These are phyloP conservation scores for Crucihimalaya himalaica DNA, from an alignment of 345 rosid genomes.

Conservation along the genomic window DNA sequence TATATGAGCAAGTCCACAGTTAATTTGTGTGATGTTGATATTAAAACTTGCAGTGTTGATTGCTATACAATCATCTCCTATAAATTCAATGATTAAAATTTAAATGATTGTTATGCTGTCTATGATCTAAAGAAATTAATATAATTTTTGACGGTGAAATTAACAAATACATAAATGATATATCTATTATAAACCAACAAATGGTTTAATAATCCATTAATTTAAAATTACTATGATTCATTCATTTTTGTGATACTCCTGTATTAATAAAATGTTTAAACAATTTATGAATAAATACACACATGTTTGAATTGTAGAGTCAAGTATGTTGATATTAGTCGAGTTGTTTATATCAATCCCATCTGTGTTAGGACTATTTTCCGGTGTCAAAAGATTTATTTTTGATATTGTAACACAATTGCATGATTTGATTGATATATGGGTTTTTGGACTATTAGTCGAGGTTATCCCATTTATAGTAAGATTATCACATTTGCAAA, in stretches of 20 bases:
- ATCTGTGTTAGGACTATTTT: slow-evolving; percentile 24
- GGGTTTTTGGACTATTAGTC: slow-evolving; percentile 11
- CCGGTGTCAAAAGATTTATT: slow-evolving; percentile 7
- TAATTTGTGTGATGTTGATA: slow-evolving; percentile 28
- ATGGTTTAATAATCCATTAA: not conserved
- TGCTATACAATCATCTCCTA: slow-evolving; percentile 39
- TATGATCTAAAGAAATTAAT: not conserved
- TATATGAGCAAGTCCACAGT: slow-evolving; percentile 38
- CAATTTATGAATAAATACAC: not conserved
- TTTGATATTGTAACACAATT: slow-evolving; percentile 6
- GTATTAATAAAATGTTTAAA: not conserved
- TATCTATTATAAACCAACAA: not conserved
- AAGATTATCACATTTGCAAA: not conserved
- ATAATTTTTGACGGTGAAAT: not conserved
- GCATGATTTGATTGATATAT: slow-evolving; percentile 4
- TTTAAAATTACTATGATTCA: not conserved
- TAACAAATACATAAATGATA: not conserved
- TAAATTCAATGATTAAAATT: not conserved
- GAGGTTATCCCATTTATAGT: not conserved
- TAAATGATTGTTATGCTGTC: not conserved
- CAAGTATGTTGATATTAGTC: not conserved
- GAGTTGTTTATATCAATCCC: slow-evolving; percentile 22
- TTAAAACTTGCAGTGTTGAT: not conserved
- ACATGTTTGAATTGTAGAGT: slow-evolving; percentile 13
- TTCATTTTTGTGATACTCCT: not conserved